These are phyloP conservation scores for Calonectria crousiana DNA, from an alignment of 2,329 filamentous ascomycete species.

Conservation along the genomic window DNA sequence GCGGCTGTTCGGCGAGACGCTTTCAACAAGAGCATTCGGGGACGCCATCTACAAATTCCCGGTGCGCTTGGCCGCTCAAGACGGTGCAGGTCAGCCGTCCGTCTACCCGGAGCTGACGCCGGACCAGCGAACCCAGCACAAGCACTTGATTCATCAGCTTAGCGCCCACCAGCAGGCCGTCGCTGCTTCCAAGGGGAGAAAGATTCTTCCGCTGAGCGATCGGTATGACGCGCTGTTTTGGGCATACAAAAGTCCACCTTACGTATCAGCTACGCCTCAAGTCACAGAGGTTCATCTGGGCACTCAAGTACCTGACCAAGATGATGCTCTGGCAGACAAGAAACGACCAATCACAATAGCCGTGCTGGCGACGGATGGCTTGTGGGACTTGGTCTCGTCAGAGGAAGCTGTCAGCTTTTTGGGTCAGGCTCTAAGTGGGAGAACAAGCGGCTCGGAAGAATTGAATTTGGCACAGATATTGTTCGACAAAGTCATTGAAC, in stretches of 20 bases:
- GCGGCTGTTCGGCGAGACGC: conserved; percentile 13
- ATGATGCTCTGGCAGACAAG: neutral
- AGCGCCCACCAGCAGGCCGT: conserved; percentile 1
- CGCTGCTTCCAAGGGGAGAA: conserved; percentile 4
- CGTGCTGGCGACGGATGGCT: conserved; percentile 1
- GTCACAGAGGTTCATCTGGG: neutral
- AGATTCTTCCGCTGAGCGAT: conserved; percentile 7
- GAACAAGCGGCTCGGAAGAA: neutral
- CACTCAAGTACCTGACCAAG: neutral
- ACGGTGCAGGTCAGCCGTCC: neutral
- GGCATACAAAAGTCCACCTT: conserved; percentile 8
- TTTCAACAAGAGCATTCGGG: conserved; percentile 10
- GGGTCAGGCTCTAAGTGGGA: neutral
- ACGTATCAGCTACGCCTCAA: conserved; percentile 1
- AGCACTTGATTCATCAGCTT: neutral
- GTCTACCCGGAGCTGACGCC: neutral
- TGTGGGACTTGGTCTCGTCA: conserved; percentile 12
- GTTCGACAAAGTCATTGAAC: neutral
- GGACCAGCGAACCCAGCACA: conserved; percentile 1
- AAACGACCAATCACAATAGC: neutral
- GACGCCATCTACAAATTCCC: conserved; percentile 16
- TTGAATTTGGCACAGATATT: conserved; percentile 3
- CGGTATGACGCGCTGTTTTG: conserved; percentile 12
- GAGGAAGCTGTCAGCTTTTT: neutral
- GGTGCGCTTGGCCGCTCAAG: neutral